Base-by-base conservation (phyloP, 2,329 filamentous ascomycete species). In the Stagonosporopsis tanaceti region DNA sequence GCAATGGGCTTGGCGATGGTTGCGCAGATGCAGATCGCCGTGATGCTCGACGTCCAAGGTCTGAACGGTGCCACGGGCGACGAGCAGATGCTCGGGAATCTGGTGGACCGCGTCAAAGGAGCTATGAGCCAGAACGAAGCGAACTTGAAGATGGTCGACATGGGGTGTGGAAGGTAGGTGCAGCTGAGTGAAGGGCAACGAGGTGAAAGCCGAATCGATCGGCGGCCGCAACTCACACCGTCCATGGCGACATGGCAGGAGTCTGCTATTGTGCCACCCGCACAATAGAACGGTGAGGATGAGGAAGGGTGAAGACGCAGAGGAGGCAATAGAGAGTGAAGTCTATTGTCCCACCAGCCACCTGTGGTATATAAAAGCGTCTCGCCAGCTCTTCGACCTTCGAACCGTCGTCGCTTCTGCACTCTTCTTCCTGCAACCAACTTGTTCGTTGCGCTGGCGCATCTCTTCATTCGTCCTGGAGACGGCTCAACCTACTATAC, bases 121-220 rank as follows among this genome's bases (percentile, higher is more conserved):
- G 62, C 65, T 0, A 69, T 65, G 46, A 58, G 51, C 28, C 62
- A 63, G 59, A 67, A 67, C 20, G 25, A 55, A 56, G 57, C 46
- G 53, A 69, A 67, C 17, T 34, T 65, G 39, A 57, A 41, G n/a
- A 28, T 51, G 37, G 53, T 17, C 14, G 47, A 47, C 22, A 20
- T 12, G 7, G 53, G 41, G 2, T 57, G 53, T 24, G 11, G 32
- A 27, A 51, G 28, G 41, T 51, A 42, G 50, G 50, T 8, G 24
- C 22, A 15, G 32, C 15, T 34, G 14, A 3, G 15, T 34, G 32
- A 34, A 34, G 14, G 28, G 15, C 15, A 34, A 2, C 32, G 32
- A 34, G 32, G 32, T 34, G 32, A 34, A 34, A 7, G 32, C 2
- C 32, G 32, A 34, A 34, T 15, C 14, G 8, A n/a, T 14, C 17